These are phyloP conservation scores for Fusarium robinianum DNA, from an alignment of 2,329 filamentous ascomycete genomes.

Conservation along the genomic window DNA sequence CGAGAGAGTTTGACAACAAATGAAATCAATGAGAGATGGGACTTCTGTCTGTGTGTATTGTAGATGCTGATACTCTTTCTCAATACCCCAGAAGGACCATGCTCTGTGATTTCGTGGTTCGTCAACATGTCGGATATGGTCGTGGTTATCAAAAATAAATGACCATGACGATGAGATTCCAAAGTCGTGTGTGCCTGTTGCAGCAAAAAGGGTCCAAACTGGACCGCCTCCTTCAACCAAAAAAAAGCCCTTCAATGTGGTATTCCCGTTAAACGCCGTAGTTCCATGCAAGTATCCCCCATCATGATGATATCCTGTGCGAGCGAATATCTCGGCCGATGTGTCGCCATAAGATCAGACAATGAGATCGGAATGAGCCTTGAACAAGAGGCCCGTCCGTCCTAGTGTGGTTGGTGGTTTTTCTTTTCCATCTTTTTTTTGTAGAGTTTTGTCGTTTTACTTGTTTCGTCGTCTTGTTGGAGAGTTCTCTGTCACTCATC, in stretches of 20 bases:
- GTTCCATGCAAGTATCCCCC: conserved; percentile 27
- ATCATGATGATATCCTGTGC: conserved; percentile 21
- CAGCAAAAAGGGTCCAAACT: conserved; percentile 5
- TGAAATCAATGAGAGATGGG: background rate
- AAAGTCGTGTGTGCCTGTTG: background rate
- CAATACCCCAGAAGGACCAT: too few relatives aligned
- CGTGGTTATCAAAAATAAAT: too few relatives aligned
- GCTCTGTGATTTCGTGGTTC: too few relatives aligned
- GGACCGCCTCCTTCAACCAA: conserved; percentile 10
- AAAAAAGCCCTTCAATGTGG: conserved; percentile 18
- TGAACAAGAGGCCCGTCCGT: background rate
- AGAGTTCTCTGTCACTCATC: conserved; percentile 25
- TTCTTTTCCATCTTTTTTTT: too few relatives aligned
- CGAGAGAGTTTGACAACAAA: conserved; percentile 1
- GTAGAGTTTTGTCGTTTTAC: conserved; percentile 3
- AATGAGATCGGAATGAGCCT: conserved; percentile 5
- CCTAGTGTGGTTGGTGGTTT: too few relatives aligned
- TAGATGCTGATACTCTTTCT: too few relatives aligned
- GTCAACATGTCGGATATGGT: too few relatives aligned
- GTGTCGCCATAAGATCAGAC: conserved; percentile 19
- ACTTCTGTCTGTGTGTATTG: background rate
- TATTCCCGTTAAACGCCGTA: conserved; percentile 32
- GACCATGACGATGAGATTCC: too few relatives aligned
- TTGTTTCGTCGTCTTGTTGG: conserved; percentile 2
- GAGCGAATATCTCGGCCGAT: conserved; percentile 19